These are phyloP conservation scores for Stephania cephalantha DNA, from an alignment of 164 flowering plant species.

Conservation along the genomic window DNA sequence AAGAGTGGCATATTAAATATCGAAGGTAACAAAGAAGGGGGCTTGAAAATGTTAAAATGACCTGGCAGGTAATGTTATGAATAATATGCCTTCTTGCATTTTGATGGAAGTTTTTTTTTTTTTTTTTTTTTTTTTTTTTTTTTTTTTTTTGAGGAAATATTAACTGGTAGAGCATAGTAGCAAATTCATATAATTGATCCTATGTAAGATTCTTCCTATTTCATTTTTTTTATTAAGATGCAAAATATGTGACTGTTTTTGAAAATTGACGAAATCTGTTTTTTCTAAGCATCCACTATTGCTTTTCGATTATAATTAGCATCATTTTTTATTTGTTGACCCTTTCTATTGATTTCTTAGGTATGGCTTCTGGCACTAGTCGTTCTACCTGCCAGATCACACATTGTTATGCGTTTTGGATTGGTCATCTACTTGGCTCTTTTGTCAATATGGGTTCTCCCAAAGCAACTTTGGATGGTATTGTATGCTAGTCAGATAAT, in stretches of 20 bases:
- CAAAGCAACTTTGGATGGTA: conserved; percentile 77
- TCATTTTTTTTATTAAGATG: neutral
- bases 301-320: neutral
- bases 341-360: conserved; percentile 38
- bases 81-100: too few species aligned
- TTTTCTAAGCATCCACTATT: neutral
- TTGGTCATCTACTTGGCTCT: conserved; percentile 57
- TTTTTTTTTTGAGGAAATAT: too few species aligned
- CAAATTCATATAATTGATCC: neutral
- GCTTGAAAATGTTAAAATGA: too few species aligned
- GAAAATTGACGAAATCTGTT: neutral
- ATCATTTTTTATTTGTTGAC: neutral
- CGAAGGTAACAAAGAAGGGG: too few species aligned
- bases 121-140: too few species aligned
- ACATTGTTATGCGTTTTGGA: conserved; percentile 68
- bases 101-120: too few species aligned
- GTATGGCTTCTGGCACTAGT: conserved; percentile 86
- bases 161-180: neutral
- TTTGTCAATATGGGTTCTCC: conserved; percentile 67
- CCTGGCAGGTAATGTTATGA: neutral
- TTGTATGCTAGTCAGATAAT: neutral
- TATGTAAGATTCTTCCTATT: neutral
- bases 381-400: conserved; percentile 74
- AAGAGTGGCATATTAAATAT: too few species aligned
- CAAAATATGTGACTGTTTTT: neutral